Conservation (phyloP, 2,329 filamentous ascomycete species). For the Albifimbria verrucaria region DNA sequence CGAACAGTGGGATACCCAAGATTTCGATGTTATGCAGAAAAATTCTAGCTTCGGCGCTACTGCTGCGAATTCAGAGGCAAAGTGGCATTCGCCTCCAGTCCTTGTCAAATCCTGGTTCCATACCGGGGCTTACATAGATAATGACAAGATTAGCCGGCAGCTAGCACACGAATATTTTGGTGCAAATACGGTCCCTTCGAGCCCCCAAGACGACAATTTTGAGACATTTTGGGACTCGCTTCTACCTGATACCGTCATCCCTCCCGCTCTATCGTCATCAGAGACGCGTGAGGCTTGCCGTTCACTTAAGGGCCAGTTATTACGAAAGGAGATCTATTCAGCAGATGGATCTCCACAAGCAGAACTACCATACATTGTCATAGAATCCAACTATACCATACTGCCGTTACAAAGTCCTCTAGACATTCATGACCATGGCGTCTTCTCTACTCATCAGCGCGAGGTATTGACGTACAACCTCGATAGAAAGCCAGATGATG, state of each 20-base stretch:
- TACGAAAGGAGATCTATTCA: not conserved
- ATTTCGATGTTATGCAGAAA: not conserved
- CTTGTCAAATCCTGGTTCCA: conserved; percentile 6
- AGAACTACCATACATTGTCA: conserved; percentile 1
- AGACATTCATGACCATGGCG: not conserved
- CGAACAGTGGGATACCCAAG: conserved; percentile 20
- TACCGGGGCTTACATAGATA: not conserved
- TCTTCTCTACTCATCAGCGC: not conserved
- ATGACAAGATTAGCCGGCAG: not conserved
- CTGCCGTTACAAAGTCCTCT: not conserved
- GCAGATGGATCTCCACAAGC: not conserved
- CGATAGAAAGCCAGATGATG: not conserved
- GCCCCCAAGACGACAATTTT: not conserved
- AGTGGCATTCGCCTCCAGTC: not conserved
- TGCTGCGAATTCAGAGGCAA: not conserved
- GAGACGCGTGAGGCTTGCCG: not conserved
- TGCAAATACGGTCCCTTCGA: not conserved
- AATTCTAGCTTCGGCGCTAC: not conserved
- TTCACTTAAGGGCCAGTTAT: not conserved
- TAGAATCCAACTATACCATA: not conserved
- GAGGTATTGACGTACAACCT: not conserved
- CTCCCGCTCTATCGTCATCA: not conserved
- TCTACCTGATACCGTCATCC: not conserved
- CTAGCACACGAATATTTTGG: not conserved
- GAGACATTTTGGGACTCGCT: not conserved